Conservation (phyloP, 2,329 filamentous ascomycete genomes). For the Alternaria ethzedia region DNA sequence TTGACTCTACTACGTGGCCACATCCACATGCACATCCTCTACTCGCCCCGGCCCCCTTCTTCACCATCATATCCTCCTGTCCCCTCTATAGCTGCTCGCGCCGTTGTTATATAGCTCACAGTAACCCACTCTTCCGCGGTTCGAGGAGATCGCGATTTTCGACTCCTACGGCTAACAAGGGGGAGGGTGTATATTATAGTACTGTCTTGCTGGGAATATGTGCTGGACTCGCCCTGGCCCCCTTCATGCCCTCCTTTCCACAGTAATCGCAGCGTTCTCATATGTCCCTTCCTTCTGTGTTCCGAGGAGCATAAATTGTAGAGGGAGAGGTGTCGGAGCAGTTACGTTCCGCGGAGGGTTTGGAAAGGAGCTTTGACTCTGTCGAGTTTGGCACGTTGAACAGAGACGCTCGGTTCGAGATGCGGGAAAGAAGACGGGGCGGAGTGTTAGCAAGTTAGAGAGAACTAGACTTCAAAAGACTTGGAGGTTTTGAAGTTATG, state of each 20-base stretch:
- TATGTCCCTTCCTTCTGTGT: too few relatives aligned
- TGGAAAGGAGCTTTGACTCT: not conserved
- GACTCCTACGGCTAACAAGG: too few relatives aligned
- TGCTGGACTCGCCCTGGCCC: not conserved
- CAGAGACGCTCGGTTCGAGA: not conserved
- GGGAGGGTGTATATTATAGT: not conserved
- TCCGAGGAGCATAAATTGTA: not conserved
- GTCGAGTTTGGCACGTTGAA: too few relatives aligned
- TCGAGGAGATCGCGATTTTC: not conserved
- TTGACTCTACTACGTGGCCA: too few relatives aligned
- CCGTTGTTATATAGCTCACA: not conserved
- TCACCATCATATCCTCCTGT: not conserved
- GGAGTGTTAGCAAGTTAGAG: not conserved
- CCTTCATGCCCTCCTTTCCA: not conserved
- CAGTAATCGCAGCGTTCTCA: too few relatives aligned
- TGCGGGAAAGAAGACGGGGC: not conserved
- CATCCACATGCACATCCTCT: too few relatives aligned
- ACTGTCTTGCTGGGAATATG: not conserved
- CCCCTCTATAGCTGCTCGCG: not conserved
- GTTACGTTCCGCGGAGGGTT: not conserved
- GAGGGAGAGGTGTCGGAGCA: not conserved
- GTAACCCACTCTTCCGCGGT: not conserved
- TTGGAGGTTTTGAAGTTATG: not conserved
- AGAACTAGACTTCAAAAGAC: not conserved
- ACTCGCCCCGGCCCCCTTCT: slow-evolving; percentile 1